phyloP scores from a whole-genome alignment of 2,329 filamentous ascomycete species.

The Cladophialophora chaetospira region DNA sequence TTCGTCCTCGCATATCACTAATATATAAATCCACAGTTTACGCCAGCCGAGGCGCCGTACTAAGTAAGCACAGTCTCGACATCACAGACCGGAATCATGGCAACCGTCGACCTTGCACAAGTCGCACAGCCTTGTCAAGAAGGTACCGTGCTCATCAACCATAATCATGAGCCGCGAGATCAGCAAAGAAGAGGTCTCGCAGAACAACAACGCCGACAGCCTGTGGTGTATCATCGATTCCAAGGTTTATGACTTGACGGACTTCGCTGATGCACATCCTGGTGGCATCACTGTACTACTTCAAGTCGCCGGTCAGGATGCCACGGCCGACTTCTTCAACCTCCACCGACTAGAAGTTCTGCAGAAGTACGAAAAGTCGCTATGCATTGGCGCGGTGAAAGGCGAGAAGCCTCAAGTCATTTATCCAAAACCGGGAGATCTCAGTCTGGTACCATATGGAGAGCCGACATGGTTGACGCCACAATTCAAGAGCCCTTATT shows the following conservation, averaged over 20 bases:
- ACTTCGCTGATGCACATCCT: slow-evolving; percentile 83
- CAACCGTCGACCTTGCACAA: not conserved
- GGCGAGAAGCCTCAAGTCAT: slow-evolving; percentile 77
- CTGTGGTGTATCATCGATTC: slow-evolving; percentile 82
- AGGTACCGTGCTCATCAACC: not conserved
- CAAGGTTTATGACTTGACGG: slow-evolving; percentile 76
- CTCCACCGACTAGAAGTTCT: slow-evolving; percentile 87
- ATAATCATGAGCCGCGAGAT: slow-evolving; percentile 45
- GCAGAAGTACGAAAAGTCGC: slow-evolving; percentile 65
- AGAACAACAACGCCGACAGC: slow-evolving; percentile 76
- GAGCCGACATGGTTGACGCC: slow-evolving; percentile 80
- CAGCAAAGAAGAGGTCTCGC: slow-evolving; percentile 68
- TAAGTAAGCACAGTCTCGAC: not conserved
- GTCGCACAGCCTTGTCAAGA: not conserved
- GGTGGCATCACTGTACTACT: slow-evolving; percentile 87
- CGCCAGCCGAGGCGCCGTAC: slow-evolving; percentile 3
- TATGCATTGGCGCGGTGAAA: slow-evolving; percentile 73
- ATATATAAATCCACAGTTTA: slow-evolving; percentile 2
- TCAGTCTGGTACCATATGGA: slow-evolving; percentile 77
- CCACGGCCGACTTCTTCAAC: slow-evolving; percentile 66
- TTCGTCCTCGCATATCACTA: slow-evolving; percentile 8
- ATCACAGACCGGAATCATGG: not conserved
- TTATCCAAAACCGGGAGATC: slow-evolving; percentile 66
- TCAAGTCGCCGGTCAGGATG: slow-evolving; percentile 85
- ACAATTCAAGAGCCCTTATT: slow-evolving; percentile 62